Conservation (phyloP, 2,329 filamentous ascomycete genomes). For the Microdochium trichocladiopsis region DNA sequence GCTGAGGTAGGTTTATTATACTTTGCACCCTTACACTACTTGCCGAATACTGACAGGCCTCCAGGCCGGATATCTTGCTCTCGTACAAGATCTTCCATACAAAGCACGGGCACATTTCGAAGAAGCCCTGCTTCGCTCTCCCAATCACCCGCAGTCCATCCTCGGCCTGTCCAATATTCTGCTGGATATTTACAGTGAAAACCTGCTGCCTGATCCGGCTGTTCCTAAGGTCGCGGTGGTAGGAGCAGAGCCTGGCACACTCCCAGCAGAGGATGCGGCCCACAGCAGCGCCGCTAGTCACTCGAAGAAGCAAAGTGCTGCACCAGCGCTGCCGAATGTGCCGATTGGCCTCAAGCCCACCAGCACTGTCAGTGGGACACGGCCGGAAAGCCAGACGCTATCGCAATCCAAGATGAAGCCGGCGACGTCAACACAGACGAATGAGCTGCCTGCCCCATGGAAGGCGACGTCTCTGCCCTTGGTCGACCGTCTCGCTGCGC, state of each 20-base stretch:
- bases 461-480: slow-evolving; percentile 58
- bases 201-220: slow-evolving; percentile 52
- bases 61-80: slow-evolving; percentile 60
- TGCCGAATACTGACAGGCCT: slow-evolving; percentile 13
- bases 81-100: slow-evolving; percentile 56
- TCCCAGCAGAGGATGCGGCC: background rate
- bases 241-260: slow-evolving; percentile 10
- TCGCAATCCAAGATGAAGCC: slow-evolving; percentile 6
- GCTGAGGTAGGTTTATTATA: slow-evolving; percentile 56
- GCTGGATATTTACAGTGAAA: slow-evolving; percentile 73
- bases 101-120: slow-evolving; percentile 74
- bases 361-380: background rate
- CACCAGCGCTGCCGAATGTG: slow-evolving; percentile 25
- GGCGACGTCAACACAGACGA: slow-evolving; percentile 15
- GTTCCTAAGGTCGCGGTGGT: slow-evolving; percentile 30
- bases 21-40: background rate
- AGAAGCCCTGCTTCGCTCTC: slow-evolving; percentile 68
- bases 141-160: slow-evolving; percentile 73
- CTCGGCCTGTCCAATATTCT: slow-evolving; percentile 80
- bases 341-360: slow-evolving; percentile 32
- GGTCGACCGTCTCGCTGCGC: slow-evolving; percentile 77
- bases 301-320: background rate
- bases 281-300: background rate
- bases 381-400: slow-evolving; percentile 5
- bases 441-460: slow-evolving; percentile 42